A percentile compares a stretch with the other conserved stretches of the same genome.
phyloP scores from a whole-genome alignment of 345 rosid species.

The Eucalyptus rudis region DNA sequence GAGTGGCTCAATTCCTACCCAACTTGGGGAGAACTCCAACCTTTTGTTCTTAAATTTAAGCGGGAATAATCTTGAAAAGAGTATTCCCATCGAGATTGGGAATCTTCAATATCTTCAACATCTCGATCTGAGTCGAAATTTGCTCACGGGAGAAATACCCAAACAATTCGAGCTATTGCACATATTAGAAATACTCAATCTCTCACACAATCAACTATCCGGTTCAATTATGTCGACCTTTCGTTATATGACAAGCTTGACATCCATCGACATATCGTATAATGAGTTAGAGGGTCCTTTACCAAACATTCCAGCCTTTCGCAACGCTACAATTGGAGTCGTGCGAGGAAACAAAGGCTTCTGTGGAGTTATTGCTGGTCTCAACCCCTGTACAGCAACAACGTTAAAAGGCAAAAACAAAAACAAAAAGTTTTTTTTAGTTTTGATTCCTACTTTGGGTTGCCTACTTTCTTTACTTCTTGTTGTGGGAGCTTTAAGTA shows the following conservation, averaged over 20 bases:
- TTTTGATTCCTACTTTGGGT: background rate
- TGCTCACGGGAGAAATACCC: background rate
- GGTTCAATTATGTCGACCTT: conserved; percentile 4
- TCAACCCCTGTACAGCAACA: background rate
- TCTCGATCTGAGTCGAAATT: background rate
- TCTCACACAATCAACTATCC: background rate
- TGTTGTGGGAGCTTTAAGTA: background rate
- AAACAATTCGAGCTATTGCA: no score
- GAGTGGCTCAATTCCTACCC: background rate
- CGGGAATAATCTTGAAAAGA: background rate
- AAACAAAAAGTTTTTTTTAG: background rate
- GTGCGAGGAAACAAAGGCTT: background rate
- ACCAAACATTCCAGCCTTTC: conserved; percentile 7
- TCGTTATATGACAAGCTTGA: background rate
- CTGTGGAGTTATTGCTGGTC: background rate
- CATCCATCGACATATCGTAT: background rate
- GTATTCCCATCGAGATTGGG: conserved; percentile 1
- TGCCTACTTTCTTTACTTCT: background rate
- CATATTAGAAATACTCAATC: background rate
- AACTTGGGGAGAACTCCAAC: background rate
- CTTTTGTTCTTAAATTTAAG: conserved; percentile 11
- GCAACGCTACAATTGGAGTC: background rate
- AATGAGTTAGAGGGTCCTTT: conserved; percentile 10
- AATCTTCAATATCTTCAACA: background rate
- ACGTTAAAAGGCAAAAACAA: background rate